Evolutionary conservation across 2,329 filamentous ascomycete genomes (phyloP).

Genomic region (Tolypocladium nubicola): DNA sequence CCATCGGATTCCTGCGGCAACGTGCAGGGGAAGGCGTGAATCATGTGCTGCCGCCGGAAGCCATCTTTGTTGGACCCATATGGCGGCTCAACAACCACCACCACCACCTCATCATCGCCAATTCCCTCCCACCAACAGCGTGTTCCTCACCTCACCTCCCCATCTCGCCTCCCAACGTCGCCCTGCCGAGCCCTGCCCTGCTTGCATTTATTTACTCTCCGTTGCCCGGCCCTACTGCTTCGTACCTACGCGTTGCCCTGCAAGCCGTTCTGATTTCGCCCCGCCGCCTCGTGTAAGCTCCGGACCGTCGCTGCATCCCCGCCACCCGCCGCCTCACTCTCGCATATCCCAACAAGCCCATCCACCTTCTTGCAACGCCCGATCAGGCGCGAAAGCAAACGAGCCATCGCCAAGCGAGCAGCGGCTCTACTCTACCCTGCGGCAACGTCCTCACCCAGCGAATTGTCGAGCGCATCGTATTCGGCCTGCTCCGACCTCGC

Average conservation of each 20-base stretch:
- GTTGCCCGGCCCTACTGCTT: not conserved
- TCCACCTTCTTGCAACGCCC: not conserved
- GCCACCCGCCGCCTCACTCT: not conserved
- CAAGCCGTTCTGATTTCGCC: not conserved
- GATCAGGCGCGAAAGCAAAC: not conserved
- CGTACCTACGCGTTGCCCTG: not conserved
- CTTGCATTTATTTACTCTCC: not conserved
- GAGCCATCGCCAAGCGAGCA: not conserved
- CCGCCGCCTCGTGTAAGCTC: not conserved
- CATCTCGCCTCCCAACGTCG: not conserved
- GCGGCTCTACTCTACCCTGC: not conserved
- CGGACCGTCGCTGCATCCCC: not conserved
- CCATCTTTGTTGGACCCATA: not conserved
- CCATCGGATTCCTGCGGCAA: not conserved
- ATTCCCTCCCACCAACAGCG: not conserved
- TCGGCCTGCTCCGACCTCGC: not conserved
- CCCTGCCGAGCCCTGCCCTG: not conserved
- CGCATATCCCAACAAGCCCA: not conserved
- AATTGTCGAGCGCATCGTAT: not conserved
- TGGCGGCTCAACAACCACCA: not conserved
- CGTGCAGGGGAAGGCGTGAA: not conserved
- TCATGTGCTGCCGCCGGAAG: not conserved
- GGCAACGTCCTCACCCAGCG: not conserved
- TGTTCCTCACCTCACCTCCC: not conserved
- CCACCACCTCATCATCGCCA: not conserved